phyloP scores from a whole-genome alignment of 148 eudicot genomes.

The Fagopyrum homotropicum region DNA sequence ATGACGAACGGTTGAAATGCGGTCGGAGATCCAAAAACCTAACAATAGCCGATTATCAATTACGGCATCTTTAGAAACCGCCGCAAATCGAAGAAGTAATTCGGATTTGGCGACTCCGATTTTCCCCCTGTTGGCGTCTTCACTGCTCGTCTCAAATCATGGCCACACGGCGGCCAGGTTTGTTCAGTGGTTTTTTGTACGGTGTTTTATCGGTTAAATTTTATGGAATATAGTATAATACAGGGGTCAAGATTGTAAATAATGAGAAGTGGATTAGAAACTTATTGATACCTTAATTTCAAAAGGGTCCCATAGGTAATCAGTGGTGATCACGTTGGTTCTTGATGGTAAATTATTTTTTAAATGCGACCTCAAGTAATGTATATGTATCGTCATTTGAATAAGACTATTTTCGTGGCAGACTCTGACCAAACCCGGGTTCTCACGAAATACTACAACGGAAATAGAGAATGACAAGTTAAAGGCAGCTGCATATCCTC shows the following conservation, averaged over 20 bases:
- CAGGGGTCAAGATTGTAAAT: no score
- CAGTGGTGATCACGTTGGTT: neutral
- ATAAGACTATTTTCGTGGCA: slow-evolving; percentile 21
- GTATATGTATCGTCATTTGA: neutral
- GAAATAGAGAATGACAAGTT: slow-evolving; percentile 57
- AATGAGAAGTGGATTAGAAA: no score
- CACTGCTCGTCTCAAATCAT: slow-evolving; percentile 72
- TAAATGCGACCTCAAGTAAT: neutral
- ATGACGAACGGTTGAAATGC: slow-evolving; percentile 59
- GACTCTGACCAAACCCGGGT: slow-evolving; percentile 76
- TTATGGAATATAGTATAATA: no score
- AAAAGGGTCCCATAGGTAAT: no score
- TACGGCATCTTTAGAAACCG: neutral
- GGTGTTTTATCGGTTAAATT: neutral
- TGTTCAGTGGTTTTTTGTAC: neutral
- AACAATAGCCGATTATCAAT: neutral
- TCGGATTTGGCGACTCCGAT: slow-evolving; percentile 63
- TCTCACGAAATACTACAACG: slow-evolving; percentile 60
- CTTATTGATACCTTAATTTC: no score
- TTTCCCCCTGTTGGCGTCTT: slow-evolving; percentile 72
- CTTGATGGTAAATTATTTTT: neutral
- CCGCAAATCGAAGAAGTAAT: slow-evolving; percentile 29
- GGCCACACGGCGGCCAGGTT: slow-evolving; percentile 81
- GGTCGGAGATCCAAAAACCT: slow-evolving; percentile 13
- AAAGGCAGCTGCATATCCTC: slow-evolving; percentile 34